A percentile compares a stretch with the other conserved stretches of the same genome.
Evolutionary conservation across 2,329 filamentous ascomycete genomes (phyloP).

Genomic region (Ceratocystis variospora): DNA sequence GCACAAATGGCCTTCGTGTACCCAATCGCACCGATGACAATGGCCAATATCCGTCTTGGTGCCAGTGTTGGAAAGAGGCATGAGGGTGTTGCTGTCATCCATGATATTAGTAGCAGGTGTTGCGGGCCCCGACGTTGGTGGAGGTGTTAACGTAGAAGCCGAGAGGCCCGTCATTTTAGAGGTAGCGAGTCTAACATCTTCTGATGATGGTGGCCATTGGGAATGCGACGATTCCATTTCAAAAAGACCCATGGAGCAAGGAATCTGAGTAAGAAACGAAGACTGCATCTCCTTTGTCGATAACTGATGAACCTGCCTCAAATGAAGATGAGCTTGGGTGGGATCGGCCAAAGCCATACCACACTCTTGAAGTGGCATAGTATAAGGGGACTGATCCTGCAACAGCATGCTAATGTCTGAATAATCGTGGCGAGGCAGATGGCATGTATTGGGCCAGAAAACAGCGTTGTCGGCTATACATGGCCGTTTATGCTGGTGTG

Average conservation of each 20-base stretch:
- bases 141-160: not conserved
- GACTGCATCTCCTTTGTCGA: constrained; percentile 16
- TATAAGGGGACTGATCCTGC: constrained; percentile 10
- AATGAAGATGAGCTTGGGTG: constrained; percentile 17
- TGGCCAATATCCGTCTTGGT: not conserved
- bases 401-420: constrained; percentile 17
- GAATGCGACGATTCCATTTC: constrained; percentile 13
- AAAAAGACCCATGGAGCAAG: constrained; percentile 16
- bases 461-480: constrained; percentile 19
- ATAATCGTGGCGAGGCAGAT: constrained; percentile 20
- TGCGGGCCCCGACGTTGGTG: constrained; percentile 6
- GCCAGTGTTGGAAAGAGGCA: not conserved
- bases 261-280: constrained; percentile 13
- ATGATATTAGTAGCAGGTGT: constrained; percentile 8
- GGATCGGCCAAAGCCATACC: constrained; percentile 19
- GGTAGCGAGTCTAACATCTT: not conserved
- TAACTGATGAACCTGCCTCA: constrained; percentile 18
- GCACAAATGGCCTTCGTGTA: constrained; percentile 24
- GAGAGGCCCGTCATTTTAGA: constrained; percentile 3
- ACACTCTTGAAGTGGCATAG: constrained; percentile 17
- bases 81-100: not conserved
- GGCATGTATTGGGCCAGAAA: constrained; percentile 20
- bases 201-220: constrained; percentile 13
- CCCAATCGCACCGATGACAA: constrained; percentile 11
- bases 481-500: constrained; percentile 17